Evolutionary conservation across 1,139 yeast species (phyloP), one percentile per base, ranked within the genome.

Genomic region (Taphrina deformans): DNA sequence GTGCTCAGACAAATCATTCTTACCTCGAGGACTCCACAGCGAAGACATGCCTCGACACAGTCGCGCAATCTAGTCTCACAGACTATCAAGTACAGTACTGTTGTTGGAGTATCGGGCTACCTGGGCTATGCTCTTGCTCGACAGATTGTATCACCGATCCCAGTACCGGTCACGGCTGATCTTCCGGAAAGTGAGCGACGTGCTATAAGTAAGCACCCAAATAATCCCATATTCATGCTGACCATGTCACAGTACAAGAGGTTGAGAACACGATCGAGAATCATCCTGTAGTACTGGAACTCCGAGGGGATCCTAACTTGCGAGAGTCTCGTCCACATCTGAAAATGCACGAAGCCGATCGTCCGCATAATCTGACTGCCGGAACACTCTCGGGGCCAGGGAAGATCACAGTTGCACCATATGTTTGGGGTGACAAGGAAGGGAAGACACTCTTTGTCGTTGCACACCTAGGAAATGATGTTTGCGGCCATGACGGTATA

Each of bases 401-500:
- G 21, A 66, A 70, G 66, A 72, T 76, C 61, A 68, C 76, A 5
- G 71, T 71, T 18, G 70, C 77, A 6, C 79, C 79, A 2, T 63
- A 75, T 35, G 69, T 75, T 3, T 69, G 75, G 46, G 67, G 70
- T 38, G 73, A 73, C 58, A 68, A 69, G 23, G 69, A 67, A 2
- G 64, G 64, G 14, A 58, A 56, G 41, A 60, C 66, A 40, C 51
- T 66, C 35, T 60, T 62, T 24, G 62, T 65, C 2, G 61, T 71
- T 23, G 55, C 64, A 66, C 62, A 89, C 71, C 75, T 91, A 60
- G 97, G 97, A 0, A 74, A 78, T 2, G 80, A 82, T 55, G 75
- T 92, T 44, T 80, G 85, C 9, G 88, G 89, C 55, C 84, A 85
- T 69, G 88, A 85, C 67, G 90, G 90, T 0, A 84, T 85, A 64